Evolutionary conservation across 306 rosid species (phyloP), one percentile per base, ranked within the genome.

Genomic region (Vigna nakashimae): DNA sequence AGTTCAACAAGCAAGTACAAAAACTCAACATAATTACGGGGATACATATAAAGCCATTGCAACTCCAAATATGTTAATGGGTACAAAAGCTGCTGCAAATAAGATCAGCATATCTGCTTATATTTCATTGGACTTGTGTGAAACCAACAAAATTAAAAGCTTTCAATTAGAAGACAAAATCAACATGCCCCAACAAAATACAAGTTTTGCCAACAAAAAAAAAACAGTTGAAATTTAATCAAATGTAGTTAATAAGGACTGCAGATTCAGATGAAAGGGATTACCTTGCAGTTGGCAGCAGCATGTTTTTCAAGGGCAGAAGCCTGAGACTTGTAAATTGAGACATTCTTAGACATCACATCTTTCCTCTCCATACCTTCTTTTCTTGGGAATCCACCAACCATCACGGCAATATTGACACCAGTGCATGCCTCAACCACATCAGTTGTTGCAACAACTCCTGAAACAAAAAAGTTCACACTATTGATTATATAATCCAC

Each of bases 331-430:
- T 90, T 96, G 66, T 96, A 96, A 64, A 96, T 96, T 14, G 98
- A 89, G 48, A 96, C 98, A 66, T 96, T 96, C 83, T 92, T 93
- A 1, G 98, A 66, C 99, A 96, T 96, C 77, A 96, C 98, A 49
- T 96, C 98, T 77, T 96, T 96, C 81, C 99, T 91, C 75, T 93
- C 99, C 98, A 96, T 96, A 59, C 99, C 97, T 84, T 96, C 99
- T 71, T 96, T 96, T 81, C 99, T 93, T 3, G 99, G 98, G 88
- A 96, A 96, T 28, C 99, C 99, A 86, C 99, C 99, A 83, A 96
- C 98, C 99, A 96, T 91, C 45, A 92, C 90, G 2, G 98, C 98
- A 79, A 96, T 60, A 52, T 67, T 93, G 74, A 96, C 98, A 57
- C 98, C 98, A 16, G 93, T 86, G 91, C 99, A 96, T 16, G 91